phyloP scores from a whole-genome alignment of 2,329 filamentous ascomycete species.

The Xylaria arbuscula region DNA sequence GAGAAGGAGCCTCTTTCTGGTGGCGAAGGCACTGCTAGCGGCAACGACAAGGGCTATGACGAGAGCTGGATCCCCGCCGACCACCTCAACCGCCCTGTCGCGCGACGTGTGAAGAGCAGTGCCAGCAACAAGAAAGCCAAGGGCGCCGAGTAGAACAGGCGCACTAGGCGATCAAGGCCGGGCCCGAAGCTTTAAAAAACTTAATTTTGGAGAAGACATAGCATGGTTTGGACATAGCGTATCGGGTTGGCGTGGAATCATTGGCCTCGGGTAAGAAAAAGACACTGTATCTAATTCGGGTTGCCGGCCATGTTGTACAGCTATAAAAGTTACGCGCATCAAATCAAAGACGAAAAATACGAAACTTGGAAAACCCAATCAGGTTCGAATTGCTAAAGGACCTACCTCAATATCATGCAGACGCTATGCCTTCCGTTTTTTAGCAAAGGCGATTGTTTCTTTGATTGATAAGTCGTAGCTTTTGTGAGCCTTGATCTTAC shows the following conservation, averaged over 20 bases:
- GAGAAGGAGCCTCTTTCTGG: conserved; percentile 72
- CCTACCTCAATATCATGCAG: not conserved
- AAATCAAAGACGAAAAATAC: conserved; percentile 28
- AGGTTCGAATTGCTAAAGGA: not conserved
- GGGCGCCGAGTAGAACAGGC: conserved; percentile 47
- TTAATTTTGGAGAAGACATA: conserved; percentile 19
- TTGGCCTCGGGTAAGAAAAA: conserved; percentile 20
- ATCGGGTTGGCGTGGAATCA: conserved; percentile 15
- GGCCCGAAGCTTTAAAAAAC: not conserved
- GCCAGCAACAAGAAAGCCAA: conserved; percentile 59
- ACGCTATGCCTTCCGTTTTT: not conserved
- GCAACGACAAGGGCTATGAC: conserved; percentile 80
- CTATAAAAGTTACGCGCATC: conserved; percentile 27
- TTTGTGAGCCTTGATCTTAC: not conserved
- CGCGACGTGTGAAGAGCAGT: conserved; percentile 72
- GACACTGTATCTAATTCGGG: conserved; percentile 15
- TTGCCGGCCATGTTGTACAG: conserved; percentile 30
- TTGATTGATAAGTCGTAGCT: not conserved
- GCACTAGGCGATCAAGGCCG: conserved; percentile 11
- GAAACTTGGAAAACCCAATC: not conserved
- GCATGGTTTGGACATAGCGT: conserved; percentile 27
- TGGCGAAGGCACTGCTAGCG: conserved; percentile 75
- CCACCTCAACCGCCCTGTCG: conserved; percentile 87
- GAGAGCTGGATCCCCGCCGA: conserved; percentile 93
- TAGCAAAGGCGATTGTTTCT: not conserved